Conservation (phyloP, 768 basidiomycete genomes). For the Amanita muscaria region DNA sequence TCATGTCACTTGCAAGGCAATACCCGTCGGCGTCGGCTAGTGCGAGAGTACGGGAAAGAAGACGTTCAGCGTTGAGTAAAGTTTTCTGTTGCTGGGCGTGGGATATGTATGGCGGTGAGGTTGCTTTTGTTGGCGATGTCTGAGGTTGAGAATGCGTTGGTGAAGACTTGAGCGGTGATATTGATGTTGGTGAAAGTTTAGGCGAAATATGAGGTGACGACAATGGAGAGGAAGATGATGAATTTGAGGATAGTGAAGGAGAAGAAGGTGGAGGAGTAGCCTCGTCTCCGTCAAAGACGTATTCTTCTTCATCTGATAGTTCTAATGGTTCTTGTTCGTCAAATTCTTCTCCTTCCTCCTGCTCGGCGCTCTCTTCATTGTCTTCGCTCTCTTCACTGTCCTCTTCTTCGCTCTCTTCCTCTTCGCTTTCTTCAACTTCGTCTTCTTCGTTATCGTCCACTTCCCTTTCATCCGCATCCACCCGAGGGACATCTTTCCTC, state of each 20-base stretch:
- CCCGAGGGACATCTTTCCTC: conserved; percentile 17
- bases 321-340: too few species aligned
- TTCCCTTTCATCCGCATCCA: neutral
- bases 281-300: neutral
- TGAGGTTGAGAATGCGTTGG: too few species aligned
- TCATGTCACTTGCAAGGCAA: conserved; percentile 20
- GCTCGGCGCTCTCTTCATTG: too few species aligned
- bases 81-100: conserved; percentile 20
- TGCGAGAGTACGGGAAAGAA: conserved; percentile 26
- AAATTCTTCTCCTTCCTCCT: too few species aligned
- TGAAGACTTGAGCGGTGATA: too few species aligned
- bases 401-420: conserved; percentile 18
- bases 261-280: conserved; percentile 4
- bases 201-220: conserved; percentile 8
- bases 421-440: conserved; percentile 17
- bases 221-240: too few species aligned
- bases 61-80: conserved; percentile 24
- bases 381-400: conserved; percentile 12
- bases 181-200: conserved; percentile 10
- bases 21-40: conserved; percentile 21
- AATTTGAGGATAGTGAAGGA: neutral
- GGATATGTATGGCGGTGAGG: neutral
- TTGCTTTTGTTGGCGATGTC: too few species aligned
- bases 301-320: too few species aligned
- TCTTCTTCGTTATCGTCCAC: conserved; percentile 11